These are phyloP conservation scores for Suillus subalutaceus DNA, from an alignment of 768 basidiomycete species.

Conservation along the genomic window DNA sequence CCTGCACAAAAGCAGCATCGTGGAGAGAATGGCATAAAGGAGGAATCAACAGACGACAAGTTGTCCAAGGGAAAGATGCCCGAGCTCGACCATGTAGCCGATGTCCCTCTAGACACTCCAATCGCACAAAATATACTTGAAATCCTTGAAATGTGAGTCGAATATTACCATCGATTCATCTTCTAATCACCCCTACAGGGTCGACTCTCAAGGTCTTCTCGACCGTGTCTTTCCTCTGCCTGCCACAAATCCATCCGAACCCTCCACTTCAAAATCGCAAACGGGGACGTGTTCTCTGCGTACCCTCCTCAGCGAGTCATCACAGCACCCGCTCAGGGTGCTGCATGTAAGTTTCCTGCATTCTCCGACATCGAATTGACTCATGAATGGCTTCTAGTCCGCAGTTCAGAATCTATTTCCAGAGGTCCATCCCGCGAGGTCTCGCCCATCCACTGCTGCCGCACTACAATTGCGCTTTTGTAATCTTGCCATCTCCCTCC, in stretches of 20 bases:
- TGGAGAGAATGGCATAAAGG: conserved; percentile 38
- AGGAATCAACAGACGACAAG: conserved; percentile 31
- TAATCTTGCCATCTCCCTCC: conserved; percentile 68
- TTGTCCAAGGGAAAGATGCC: conserved; percentile 21
- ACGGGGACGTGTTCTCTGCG: conserved; percentile 52
- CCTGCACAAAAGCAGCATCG: conserved; percentile 53
- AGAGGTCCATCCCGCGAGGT: conserved; percentile 66
- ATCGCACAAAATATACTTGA: conserved; percentile 60
- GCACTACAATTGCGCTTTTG: conserved; percentile 76
- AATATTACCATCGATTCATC: neutral
- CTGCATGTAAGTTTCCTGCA: conserved; percentile 51
- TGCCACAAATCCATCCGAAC: conserved; percentile 39
- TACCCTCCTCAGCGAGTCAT: conserved; percentile 54
- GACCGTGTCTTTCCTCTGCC: conserved; percentile 75
- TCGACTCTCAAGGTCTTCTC: conserved; percentile 75
- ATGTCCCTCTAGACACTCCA: conserved; percentile 46
- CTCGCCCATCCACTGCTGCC: conserved; percentile 63
- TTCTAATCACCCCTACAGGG: conserved; percentile 38
- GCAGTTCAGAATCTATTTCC: conserved; percentile 72
- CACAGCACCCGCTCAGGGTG: conserved; percentile 55
- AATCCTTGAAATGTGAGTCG: conserved; percentile 57
- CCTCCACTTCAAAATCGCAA: conserved; percentile 41
- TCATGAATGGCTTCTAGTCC: conserved; percentile 38
- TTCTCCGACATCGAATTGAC: conserved; percentile 19
- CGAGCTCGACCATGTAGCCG: conserved; percentile 43